Evolutionary conservation across 768 basidiomycete species (phyloP).

Genomic region (Rhodotorula diobovata): DNA sequence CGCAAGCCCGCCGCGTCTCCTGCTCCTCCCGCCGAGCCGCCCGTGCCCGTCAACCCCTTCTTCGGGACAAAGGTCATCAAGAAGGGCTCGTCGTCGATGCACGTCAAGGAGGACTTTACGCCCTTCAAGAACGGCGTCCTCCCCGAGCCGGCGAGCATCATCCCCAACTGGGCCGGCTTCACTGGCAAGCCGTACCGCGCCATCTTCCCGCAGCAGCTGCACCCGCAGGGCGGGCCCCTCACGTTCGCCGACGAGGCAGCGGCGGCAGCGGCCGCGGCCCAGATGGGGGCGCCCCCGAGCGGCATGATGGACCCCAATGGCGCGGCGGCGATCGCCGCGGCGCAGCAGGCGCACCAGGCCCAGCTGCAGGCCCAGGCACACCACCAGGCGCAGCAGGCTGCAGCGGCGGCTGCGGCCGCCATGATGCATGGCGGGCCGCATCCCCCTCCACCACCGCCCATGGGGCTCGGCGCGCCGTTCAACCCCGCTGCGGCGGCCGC

Average conservation of each 20-base stretch:
- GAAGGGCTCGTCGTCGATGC: slow-evolving; percentile 62
- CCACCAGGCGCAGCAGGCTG: background rate
- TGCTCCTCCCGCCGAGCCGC: slow-evolving; percentile 47
- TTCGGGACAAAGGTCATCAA: slow-evolving; percentile 69
- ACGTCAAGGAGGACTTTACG: slow-evolving; percentile 95
- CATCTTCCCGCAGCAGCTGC: slow-evolving; percentile 48
- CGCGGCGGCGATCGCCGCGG: background rate
- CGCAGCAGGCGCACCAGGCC: background rate
- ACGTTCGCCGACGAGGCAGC: background rate
- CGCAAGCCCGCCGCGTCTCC: slow-evolving; percentile 50
- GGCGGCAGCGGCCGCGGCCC: background rate
- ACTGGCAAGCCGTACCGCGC: slow-evolving; percentile 77
- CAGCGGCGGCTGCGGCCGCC: background rate
- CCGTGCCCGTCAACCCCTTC: slow-evolving; percentile 70
- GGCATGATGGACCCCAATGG: background rate
- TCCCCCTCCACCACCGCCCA: background rate
- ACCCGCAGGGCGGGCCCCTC: too few species aligned
- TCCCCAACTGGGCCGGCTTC: slow-evolving; percentile 75
- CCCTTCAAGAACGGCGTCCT: slow-evolving; percentile 72
- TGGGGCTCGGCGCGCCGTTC: background rate
- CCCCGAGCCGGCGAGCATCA: slow-evolving; percentile 5
- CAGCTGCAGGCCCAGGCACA: background rate
- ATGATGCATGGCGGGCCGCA: background rate
- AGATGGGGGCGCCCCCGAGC: background rate
- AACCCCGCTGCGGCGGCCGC: background rate